Percentiles rank a stretch among this genome's conserved stretches.
phyloP scores from a whole-genome alignment of 345 rosid species.

The Stellera chamaejasme region DNA sequence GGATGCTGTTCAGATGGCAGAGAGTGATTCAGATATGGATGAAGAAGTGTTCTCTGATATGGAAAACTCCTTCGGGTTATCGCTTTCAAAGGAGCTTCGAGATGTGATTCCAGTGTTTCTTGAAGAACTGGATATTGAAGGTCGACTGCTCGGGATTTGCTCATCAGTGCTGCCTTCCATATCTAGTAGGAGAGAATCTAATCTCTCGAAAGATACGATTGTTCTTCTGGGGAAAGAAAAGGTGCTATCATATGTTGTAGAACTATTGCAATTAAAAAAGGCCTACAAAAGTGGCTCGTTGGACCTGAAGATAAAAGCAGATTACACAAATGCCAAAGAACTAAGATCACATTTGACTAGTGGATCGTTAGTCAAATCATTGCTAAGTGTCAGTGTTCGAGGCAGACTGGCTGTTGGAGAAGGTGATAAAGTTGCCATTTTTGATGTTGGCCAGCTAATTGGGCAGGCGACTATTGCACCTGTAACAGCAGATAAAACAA shows the following conservation, averaged over 20 bases:
- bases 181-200: conserved; percentile 63
- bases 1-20: conserved; percentile 77
- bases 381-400: conserved; percentile 85
- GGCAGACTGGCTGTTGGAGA: conserved; percentile 99
- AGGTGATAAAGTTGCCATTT: conserved; percentile 98
- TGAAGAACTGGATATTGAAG: conserved; percentile 78
- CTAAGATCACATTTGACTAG: conserved; percentile 75
- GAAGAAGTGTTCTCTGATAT: conserved; percentile 50
- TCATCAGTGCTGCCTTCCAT: conserved; percentile 68
- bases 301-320: conserved; percentile 94
- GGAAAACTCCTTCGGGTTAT: conserved; percentile 45
- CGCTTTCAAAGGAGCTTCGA: conserved; percentile 66
- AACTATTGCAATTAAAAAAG: conserved; percentile 88
- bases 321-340: conserved; percentile 88
- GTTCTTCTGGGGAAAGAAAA: conserved; percentile 65
- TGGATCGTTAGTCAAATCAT: conserved; percentile 90
- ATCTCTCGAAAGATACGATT: conserved; percentile 61
- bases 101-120: conserved; percentile 56
- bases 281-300: conserved; percentile 97
- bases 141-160: conserved; percentile 63
- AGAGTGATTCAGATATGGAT: conserved; percentile 89
- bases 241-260: conserved; percentile 66
- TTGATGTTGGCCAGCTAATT: conserved; percentile 86
- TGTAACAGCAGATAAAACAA: conserved; percentile 90
- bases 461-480: conserved; percentile 90